Conservation (phyloP, 805 yeast species). For the Nakazawaea pomicola region DNA sequence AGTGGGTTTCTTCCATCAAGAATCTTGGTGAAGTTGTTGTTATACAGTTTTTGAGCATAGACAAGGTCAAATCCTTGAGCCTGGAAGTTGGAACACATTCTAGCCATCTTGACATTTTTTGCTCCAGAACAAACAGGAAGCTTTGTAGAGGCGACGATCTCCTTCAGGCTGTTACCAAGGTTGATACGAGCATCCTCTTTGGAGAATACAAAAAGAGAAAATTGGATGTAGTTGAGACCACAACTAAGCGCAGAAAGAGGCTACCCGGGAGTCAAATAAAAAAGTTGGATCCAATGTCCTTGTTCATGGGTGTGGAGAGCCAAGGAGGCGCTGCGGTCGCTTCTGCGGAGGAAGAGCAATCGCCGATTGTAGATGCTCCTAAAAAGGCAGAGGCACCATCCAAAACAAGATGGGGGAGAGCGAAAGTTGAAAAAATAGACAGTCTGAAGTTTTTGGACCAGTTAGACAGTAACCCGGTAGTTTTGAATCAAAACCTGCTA, state of each 20-base stretch:
- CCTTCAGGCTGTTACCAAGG: constrained; percentile 2
- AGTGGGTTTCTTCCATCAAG: neutral
- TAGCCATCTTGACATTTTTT: neutral
- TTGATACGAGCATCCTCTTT: constrained; percentile 1
- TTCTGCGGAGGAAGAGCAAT: neutral
- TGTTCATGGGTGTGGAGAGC: neutral
- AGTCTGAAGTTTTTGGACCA: neutral
- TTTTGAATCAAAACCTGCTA: neutral
- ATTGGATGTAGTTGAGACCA: neutral
- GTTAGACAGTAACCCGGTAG: constrained; percentile 4
- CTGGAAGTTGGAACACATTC: neutral
- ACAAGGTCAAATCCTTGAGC: constrained; percentile 2
- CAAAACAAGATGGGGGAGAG: neutral
- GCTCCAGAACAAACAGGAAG: constrained; percentile 2
- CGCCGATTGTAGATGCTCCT: neutral
- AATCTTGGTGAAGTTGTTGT: constrained; percentile 1
- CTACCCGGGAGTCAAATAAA: neutral
- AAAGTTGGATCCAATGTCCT: constrained; percentile 4
- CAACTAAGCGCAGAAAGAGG: neutral
- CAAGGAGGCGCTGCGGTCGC: too few relatives aligned
- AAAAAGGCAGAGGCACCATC: neutral
- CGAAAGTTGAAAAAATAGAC: constrained; percentile 1
- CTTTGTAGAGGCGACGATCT: constrained; percentile 9
- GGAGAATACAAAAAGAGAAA: constrained; percentile 9
- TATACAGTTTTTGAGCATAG: constrained; percentile 5